These are phyloP conservation scores for Astragalus glycyphyllos DNA, from an alignment of 306 rosid species.

Conservation along the genomic window DNA sequence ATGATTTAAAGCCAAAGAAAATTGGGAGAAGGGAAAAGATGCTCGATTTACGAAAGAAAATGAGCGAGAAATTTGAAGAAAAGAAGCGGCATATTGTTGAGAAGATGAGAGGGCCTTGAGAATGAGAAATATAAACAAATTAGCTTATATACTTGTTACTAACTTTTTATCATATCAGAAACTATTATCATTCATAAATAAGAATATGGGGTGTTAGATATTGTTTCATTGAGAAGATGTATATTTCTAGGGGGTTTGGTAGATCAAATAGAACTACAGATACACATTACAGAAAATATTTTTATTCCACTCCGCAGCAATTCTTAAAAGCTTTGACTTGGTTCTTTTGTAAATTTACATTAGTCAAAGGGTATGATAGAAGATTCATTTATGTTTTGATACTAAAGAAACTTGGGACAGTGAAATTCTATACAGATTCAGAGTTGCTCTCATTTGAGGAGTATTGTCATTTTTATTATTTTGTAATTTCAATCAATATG, in stretches of 20 bases:
- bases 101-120: constrained; percentile 86
- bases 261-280: constrained; percentile 34
- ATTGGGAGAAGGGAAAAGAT: constrained; percentile 77
- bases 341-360: constrained; percentile 41
- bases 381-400: constrained; percentile 31
- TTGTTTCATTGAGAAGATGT: constrained; percentile 42
- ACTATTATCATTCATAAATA: constrained; percentile 35
- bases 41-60: constrained; percentile 73
- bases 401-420: constrained; percentile 23
- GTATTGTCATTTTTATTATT: constrained; percentile 16
- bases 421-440: constrained; percentile 35
- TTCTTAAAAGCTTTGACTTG: constrained; percentile 31
- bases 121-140: constrained; percentile 21
- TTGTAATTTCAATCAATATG: constrained; percentile 3
- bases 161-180: constrained; percentile 33
- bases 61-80: constrained; percentile 91
- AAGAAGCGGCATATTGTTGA: constrained; percentile 83
- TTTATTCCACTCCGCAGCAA: constrained; percentile 6
- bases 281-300: constrained; percentile 25
- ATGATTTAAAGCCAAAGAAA: constrained; percentile 62
- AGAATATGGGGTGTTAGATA: constrained; percentile 34
- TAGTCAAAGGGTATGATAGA: constrained; percentile 33
- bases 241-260: constrained; percentile 39
- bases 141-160: constrained; percentile 34
- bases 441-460: constrained; percentile 32